Base-by-base conservation (phyloP, 2,329 filamentous ascomycete genomes). In the Alternaria sp. region DNA sequence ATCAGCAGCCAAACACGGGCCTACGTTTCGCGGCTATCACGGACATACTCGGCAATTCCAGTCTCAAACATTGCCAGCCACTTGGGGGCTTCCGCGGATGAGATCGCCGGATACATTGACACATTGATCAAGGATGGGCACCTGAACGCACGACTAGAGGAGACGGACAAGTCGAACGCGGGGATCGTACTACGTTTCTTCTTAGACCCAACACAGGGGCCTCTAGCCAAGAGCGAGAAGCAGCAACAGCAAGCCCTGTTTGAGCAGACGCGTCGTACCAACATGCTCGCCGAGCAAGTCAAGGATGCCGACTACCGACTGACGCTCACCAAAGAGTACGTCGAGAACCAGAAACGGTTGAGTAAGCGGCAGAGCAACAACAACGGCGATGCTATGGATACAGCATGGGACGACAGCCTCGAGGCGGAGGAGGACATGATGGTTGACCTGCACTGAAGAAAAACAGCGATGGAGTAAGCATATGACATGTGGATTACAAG, bases 1-100 rank as follows among this genome's bases (percentile, higher is more conserved):
- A 77, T 90, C 40, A 81, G 85, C 20, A 88, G 91, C 10, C 92
- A 94, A 74, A 88, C 91, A 68, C 88, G 89, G 69, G 93, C 90
- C 81, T 89, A 91, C 61, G 87, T 98, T 59, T 83, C 90, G 34
- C 88, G 88, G 60, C 83, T 98, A 27, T 88, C 89, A 45, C 85
- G 87, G 54, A 89, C 92, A 4, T 97, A 94, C 73, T 85, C 85
- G 32, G 86, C 88, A 6, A 81, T 90, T 34, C 85, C 86, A 4
- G 79, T 90, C 10, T 77, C 81, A 5, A 84, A 84, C 50, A 84
- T 89, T 28, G 81, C 85, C 0, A 78, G 78, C 28, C 82, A 84
- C 18, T 76, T 89, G 25, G 81, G 83, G 9, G 78, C 82, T 16
- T 78, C 82, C n/a, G 72, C 82, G 0, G 81, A 85, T 5, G 82